These are phyloP conservation scores for Globisporangium rhizosaccharum DNA, from an alignment of 352 stramenopile genomes.

Conservation along the genomic window DNA sequence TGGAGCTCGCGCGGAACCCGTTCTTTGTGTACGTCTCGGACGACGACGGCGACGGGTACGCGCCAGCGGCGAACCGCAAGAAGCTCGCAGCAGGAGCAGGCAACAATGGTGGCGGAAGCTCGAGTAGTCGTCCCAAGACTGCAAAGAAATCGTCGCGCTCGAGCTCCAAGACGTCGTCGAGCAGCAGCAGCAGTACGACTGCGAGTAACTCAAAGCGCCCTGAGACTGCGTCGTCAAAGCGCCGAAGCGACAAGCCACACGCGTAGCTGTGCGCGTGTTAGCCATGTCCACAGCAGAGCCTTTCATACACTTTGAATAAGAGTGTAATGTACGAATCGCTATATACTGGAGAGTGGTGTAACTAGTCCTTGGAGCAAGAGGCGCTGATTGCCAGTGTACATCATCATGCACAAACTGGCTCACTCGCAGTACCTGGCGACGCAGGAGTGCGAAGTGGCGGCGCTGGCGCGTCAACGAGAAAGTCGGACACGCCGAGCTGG, in stretches of 20 bases:
- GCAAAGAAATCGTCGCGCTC: conserved; percentile 37
- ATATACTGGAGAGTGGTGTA: too few relatives aligned
- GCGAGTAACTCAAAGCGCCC: conserved; percentile 34
- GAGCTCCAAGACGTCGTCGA: conserved; percentile 18
- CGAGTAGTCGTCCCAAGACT: conserved; percentile 37
- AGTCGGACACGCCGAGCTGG: conserved; percentile 48
- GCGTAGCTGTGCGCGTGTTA: neutral
- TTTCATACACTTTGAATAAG: too few relatives aligned
- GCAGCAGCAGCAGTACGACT: neutral
- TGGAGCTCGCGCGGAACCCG: conserved; percentile 65
- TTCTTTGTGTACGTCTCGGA: conserved; percentile 85
- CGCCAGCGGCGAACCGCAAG: conserved; percentile 49
- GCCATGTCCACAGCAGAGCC: too few relatives aligned
- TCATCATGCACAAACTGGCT: too few relatives aligned
- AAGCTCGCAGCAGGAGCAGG: conserved; percentile 13
- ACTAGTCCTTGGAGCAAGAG: too few relatives aligned
- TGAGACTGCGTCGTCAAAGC: conserved; percentile 51
- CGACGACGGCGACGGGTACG: conserved; percentile 75
- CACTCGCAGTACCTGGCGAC: too few relatives aligned
- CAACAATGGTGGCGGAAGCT: conserved; percentile 1
- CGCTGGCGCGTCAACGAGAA: conserved; percentile 23
- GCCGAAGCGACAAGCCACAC: conserved; percentile 41
- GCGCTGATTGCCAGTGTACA: too few relatives aligned
- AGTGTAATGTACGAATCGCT: too few relatives aligned
- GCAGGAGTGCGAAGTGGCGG: too few relatives aligned